Percentiles rank a stretch among this genome's conserved stretches.
These are phyloP conservation scores for Globisporangium cederbergense DNA, from an alignment of 352 stramenopile genomes.

Conservation along the genomic window DNA sequence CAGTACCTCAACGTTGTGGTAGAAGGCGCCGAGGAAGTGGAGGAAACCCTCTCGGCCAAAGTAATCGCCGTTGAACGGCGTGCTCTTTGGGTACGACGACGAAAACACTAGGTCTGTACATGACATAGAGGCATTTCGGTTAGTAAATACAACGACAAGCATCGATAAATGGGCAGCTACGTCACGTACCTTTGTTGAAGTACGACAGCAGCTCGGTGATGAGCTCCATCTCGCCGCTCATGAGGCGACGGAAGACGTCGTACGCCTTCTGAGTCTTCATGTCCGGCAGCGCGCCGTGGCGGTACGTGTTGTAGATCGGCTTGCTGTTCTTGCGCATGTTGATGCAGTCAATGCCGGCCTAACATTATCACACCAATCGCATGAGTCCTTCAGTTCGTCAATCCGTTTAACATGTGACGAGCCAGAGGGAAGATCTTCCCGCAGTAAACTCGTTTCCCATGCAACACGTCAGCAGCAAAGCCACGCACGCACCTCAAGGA, in stretches of 20 bases:
- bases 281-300: constrained; percentile 60
- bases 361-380: too few relatives aligned
- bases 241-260: constrained; percentile 66
- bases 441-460: not conserved
- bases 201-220: constrained; percentile 75
- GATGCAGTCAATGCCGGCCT: constrained; percentile 54
- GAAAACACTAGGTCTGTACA: constrained; percentile 74
- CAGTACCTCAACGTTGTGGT: constrained; percentile 74
- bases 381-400: not conserved
- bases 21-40: constrained; percentile 72
- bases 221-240: constrained; percentile 46
- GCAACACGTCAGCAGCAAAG: not conserved
- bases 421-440: constrained; percentile 1
- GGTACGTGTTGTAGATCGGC: constrained; percentile 77
- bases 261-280: constrained; percentile 80
- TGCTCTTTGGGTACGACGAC: constrained; percentile 75
- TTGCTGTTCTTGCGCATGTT: constrained; percentile 86
- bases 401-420: constrained; percentile 5
- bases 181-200: constrained; percentile 74
- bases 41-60: constrained; percentile 81
- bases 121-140: not conserved
- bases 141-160: not conserved
- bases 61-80: constrained; percentile 79
- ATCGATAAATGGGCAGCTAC: not conserved
- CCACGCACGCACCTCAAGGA: constrained; percentile 55